A percentile compares a stretch with the other conserved stretches of the same genome.
These are phyloP conservation scores for Neurospora crassa DNA, from an alignment of 2,329 filamentous ascomycete species.

Conservation along the genomic window DNA sequence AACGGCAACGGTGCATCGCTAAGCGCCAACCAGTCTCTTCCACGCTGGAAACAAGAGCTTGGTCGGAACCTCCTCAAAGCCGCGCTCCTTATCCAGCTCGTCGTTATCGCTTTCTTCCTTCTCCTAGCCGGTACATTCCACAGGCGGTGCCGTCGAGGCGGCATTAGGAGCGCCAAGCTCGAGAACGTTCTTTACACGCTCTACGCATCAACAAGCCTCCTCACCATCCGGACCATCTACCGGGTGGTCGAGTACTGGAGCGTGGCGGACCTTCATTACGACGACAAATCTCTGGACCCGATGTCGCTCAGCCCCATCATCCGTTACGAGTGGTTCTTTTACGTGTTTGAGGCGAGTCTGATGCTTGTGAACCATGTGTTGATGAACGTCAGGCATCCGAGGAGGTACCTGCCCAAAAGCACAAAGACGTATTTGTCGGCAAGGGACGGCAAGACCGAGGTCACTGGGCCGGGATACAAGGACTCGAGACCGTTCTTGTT, in stretches of 20 bases:
- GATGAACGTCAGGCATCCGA: constrained; percentile 41
- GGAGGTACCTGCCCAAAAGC: constrained; percentile 38
- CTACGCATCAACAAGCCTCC: constrained; percentile 39
- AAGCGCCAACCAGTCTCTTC: constrained; percentile 34
- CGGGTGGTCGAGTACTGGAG: constrained; percentile 51
- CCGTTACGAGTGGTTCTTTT: constrained; percentile 51
- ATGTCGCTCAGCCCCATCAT: constrained; percentile 32
- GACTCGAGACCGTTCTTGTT: constrained; percentile 34
- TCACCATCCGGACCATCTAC: constrained; percentile 45
- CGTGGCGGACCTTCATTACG: constrained; percentile 31
- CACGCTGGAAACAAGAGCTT: constrained; percentile 26
- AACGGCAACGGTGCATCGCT: constrained; percentile 34
- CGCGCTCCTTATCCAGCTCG: constrained; percentile 44
- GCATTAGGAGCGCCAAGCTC: constrained; percentile 25
- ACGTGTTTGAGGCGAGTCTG: constrained; percentile 43
- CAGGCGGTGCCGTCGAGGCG: constrained; percentile 28
- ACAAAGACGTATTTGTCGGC: constrained; percentile 38
- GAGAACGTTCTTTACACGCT: constrained; percentile 34
- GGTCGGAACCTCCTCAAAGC: constrained; percentile 40
- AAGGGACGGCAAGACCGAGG: constrained; percentile 38
- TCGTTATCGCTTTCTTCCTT: constrained; percentile 40
- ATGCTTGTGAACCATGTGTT: constrained; percentile 43
- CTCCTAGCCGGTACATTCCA: constrained; percentile 40
- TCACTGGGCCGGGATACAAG: constrained; percentile 38
- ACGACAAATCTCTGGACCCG: constrained; percentile 28